Evolutionary conservation across 2,329 filamentous ascomycete species (phyloP), one percentile per base, ranked within the genome.

Genomic region (Neurospora sp.): DNA sequence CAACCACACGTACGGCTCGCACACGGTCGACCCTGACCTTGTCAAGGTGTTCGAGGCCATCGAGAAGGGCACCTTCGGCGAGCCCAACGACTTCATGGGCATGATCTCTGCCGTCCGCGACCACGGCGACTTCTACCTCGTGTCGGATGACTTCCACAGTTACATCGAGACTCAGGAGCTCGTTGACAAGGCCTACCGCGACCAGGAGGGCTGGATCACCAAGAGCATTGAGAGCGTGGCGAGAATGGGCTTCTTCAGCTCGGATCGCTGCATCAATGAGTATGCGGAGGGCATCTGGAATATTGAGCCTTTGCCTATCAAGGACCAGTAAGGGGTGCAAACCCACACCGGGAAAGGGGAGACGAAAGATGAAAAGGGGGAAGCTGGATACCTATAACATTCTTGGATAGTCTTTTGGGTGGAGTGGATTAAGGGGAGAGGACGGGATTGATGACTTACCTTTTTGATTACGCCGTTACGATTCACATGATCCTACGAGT

Each of bases 231-330:
- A 87, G 57, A 92, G 91, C 71, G 96, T 99, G 19, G 87, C 93
- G 6, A 86, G 94, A 52, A 99, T 99, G 96, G 96, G 95, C 43
- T 98, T 98, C 87, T 98, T 98, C 84, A 94, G 89, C 75, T 95
- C 91, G 73, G 95, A 98, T 80, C 88, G 95, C 46, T 97, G 95
- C 82, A 97, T 98, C 80, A 92, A 95, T 77, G 94, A 97, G 85
- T 99, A 99, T 82, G 96, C 96, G 0, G 95, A 99, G 80, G 89
- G 86, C 73, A 97, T 99, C 79, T 99, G 96, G 96, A 98, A 98
- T 78, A 85, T 97, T 46, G 95, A 98, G 84, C 94, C 95, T 37
- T 80, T 96, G 69, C 81, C 81, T 40, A 82, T 82, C 38, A 81
- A 83, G 62, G 77, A 81, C 37, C 23, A 62, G 15, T 62, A 67